A percentile compares a stretch with the other conserved stretches of the same genome.
Conservation (phyloP, 257 asterid species). For the Plectranthus barbatus region DNA sequence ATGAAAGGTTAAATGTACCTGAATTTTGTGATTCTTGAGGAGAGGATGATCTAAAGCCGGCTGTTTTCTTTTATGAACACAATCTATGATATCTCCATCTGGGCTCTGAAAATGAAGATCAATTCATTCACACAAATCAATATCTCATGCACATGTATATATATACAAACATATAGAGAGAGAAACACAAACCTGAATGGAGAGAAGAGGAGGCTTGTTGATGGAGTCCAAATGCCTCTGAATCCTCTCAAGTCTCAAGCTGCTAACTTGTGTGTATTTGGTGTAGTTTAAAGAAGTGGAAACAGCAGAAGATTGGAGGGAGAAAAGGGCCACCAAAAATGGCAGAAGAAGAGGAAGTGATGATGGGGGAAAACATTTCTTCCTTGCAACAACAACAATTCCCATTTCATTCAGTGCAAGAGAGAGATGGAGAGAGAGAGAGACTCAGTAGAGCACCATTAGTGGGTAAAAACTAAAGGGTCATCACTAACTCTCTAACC, state of each 20-base stretch:
- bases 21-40: conserved; percentile 88
- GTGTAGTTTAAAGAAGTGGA: conserved; percentile 40
- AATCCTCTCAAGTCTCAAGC: conserved; percentile 72
- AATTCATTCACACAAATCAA: background rate
- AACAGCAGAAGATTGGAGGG: conserved; percentile 19
- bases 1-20: conserved; percentile 30
- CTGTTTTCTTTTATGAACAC: conserved; percentile 82
- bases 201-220: conserved; percentile 72
- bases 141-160: background rate
- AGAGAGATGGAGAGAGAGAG: background rate
- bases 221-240: conserved; percentile 61
- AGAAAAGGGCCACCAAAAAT: conserved; percentile 10
- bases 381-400: conserved; percentile 13
- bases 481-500: background rate
- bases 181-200: conserved; percentile 48
- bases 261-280: conserved; percentile 41
- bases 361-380: conserved; percentile 10
- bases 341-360: background rate
- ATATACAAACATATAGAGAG: background rate
- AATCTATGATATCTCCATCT: conserved; percentile 96
- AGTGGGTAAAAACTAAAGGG: conserved; percentile 16
- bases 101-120: conserved; percentile 65
- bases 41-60: conserved; percentile 97
- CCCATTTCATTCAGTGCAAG: conserved; percentile 79
- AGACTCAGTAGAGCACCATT: conserved; percentile 27